Evolutionary conservation across 768 basidiomycete species (phyloP), one percentile per base, ranked within the genome.

Genomic region (Lanmaoa rubissima): DNA sequence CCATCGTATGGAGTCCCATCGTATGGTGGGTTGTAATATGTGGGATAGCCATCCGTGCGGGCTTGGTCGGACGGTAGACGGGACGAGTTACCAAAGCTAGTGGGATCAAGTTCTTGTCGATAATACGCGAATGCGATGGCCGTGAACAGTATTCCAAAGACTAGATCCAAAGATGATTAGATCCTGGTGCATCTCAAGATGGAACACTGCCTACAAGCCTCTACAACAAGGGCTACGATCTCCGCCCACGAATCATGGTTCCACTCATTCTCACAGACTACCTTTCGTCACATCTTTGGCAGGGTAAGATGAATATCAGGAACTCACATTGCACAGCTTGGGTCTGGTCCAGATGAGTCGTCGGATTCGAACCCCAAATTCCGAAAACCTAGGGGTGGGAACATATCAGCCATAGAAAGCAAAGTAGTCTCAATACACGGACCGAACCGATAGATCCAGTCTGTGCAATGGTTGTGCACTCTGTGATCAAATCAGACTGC

Each of bases 101-200:
- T 69, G 1, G 92, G 91, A 69, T 92, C 87, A 35, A 85, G 79
- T 2, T 84, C 66, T 72, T 94, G 92, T 24, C 86, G 85, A 66
- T 88, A 85, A 75, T 86, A 94, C 14, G 79, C 77, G 67, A 87
- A 88, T 3, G 85, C 82, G 61, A 90, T 63, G 47, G 78, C 60
- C n/a, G 82, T 79, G 77, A 92, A 90, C 57, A 92, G 67, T 38
- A 76, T 61, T 43, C 79, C 77, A 46, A 88, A 63, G 47, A 83
- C 86, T 89, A 62, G 2, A 1, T 31, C 1, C n/a, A 21, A 55
- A 14, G 1, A 55, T 4, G 6, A 21, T 59, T 24, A 59, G 50
- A 46, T 10, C 11, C 9, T n/a, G 4, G 26, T 21, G 12, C 16
- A 38, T 36, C 11, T 17, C 35, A n/a, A 38, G 7, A 36, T 0